Conservation (phyloP, 164 flowering plant genomes). For the Warburgia ugandensis region DNA sequence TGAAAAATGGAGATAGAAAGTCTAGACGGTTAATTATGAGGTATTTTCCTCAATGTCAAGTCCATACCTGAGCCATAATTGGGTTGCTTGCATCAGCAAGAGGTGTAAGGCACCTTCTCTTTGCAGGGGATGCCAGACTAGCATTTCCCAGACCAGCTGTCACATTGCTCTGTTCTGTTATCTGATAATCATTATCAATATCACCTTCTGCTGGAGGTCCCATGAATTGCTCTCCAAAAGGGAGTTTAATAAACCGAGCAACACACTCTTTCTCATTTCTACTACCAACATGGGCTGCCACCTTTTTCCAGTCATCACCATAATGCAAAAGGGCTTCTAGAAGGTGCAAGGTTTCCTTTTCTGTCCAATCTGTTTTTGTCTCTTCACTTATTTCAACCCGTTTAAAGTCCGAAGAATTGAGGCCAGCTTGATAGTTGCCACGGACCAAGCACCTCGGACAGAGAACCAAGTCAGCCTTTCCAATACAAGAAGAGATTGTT, state of each 20-base stretch:
- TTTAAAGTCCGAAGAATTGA: conserved; percentile 61
- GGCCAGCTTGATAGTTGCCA: conserved; percentile 61
- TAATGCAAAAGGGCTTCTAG: conserved; percentile 79
- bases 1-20: too few relatives aligned
- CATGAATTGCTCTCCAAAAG: conserved; percentile 71
- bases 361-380: conserved; percentile 63
- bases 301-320: conserved; percentile 93
- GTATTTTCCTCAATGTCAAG: too few relatives aligned
- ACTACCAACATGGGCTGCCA: conserved; percentile 82
- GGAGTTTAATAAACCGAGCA: conserved; percentile 76
- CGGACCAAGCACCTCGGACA: too few relatives aligned
- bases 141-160: conserved; percentile 19
- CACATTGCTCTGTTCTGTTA: conserved; percentile 16
- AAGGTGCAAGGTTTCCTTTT: conserved; percentile 80
- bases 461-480: conserved; percentile 76
- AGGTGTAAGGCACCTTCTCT: conserved; percentile 68
- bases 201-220: conserved; percentile 36
- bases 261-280: conserved; percentile 83
- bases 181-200: conserved; percentile 19
- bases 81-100: conserved; percentile 98
- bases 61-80: conserved; percentile 83
- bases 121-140: conserved; percentile 22
- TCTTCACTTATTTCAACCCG: conserved; percentile 85
- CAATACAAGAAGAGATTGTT: conserved; percentile 5
- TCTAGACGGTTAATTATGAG: too few relatives aligned